Conservation (phyloP, 345 rosid species). For the Populus deltoides region DNA sequence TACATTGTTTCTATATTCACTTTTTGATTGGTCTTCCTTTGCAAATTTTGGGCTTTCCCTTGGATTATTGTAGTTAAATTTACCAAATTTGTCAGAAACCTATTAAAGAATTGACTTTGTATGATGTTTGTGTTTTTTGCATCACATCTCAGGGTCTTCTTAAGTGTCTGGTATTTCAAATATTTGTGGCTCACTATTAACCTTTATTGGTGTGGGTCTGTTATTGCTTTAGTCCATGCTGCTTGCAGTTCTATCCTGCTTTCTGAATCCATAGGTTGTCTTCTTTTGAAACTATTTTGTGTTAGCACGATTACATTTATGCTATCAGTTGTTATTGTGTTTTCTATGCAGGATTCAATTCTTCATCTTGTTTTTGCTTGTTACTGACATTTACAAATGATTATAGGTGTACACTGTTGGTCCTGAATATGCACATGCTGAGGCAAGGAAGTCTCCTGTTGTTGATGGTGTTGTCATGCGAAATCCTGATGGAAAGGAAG, state of each 20-base stretch:
- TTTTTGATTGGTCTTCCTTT: not conserved
- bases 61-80: not conserved
- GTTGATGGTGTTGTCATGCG: conserved; percentile 99
- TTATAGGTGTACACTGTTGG: conserved; percentile 95
- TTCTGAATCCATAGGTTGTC: not conserved
- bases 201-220: not conserved
- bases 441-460: conserved; percentile 99
- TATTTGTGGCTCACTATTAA: not conserved
- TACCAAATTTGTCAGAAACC: not conserved
- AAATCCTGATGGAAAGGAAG: conserved; percentile 97
- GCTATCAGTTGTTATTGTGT: not conserved
- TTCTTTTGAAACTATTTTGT: not conserved
- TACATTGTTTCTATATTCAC: not conserved
- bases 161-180: conserved; percentile 3
- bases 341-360: conserved; percentile 2
- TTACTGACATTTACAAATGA: conserved; percentile 17
- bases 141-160: not conserved
- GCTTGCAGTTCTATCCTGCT: not conserved
- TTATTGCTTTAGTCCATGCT: not conserved
- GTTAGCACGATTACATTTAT: not conserved
- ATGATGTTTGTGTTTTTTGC: not conserved
- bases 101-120: not conserved
- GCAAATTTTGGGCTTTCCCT: not conserved
- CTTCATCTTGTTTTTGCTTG: not conserved
- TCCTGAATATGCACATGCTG: conserved; percentile 98